These are phyloP conservation scores for Paraglomus occultum DNA, from an alignment of 192 early-diverging fungal genomes.

Conservation along the genomic window DNA sequence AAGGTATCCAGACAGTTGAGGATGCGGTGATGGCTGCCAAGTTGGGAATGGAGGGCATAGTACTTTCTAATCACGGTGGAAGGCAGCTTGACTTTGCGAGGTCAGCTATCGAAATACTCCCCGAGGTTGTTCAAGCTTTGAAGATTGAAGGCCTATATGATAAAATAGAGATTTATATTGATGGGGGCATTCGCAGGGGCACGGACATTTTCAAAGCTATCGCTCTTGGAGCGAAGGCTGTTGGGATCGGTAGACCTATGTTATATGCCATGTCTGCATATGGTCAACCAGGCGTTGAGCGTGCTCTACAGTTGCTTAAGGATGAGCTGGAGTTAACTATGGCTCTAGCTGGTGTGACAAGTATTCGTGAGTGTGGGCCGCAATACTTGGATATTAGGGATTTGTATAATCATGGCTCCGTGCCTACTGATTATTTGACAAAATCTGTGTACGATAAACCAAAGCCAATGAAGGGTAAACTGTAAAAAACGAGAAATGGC, in stretches of 20 bases:
- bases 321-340: constrained; percentile 87
- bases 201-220: constrained; percentile 96
- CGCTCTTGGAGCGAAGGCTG: constrained; percentile 89
- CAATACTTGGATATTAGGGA: constrained; percentile 24
- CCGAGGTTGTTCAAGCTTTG: constrained; percentile 81
- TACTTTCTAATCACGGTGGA: constrained; percentile 97
- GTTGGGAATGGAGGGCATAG: constrained; percentile 77
- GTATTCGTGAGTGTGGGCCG: constrained; percentile 59
- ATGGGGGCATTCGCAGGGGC: constrained; percentile 91
- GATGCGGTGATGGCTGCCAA: constrained; percentile 86
- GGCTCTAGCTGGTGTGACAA: constrained; percentile 68
- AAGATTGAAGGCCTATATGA: constrained; percentile 43
- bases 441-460: constrained; percentile 14
- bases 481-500: constrained; percentile 8
- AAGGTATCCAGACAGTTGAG: constrained; percentile 88
- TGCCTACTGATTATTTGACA: constrained; percentile 24
- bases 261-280: constrained; percentile 55
- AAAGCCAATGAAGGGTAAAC: constrained; percentile 14
- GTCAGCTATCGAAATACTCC: constrained; percentile 77
- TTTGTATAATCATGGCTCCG: constrained; percentile 17
- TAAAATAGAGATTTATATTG: constrained; percentile 85
- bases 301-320: constrained; percentile 71
- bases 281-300: constrained; percentile 82
- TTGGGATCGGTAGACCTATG: constrained; percentile 81
- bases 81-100: constrained; percentile 82